phyloP scores from a whole-genome alignment of 179 eudicot genomes.

The Corrigiola litoralis region DNA sequence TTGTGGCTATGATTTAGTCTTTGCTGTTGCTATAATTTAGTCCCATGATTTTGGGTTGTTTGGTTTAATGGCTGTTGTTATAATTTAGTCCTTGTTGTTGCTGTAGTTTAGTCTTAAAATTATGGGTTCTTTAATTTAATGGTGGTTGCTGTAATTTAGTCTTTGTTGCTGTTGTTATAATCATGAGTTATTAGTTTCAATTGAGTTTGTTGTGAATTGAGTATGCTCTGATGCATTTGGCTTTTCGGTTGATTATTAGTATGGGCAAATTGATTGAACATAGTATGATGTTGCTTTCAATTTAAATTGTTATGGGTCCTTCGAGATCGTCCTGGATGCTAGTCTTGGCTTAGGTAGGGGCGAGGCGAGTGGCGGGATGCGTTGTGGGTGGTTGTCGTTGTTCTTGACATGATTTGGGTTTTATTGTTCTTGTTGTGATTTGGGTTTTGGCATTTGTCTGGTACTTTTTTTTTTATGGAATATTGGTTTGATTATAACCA shows the following conservation, averaged over 20 bases:
- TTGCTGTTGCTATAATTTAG: background rate
- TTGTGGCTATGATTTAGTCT: background rate
- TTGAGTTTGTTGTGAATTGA: background rate
- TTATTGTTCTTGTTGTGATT: no score
- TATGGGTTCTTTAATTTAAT: background rate
- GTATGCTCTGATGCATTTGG: background rate
- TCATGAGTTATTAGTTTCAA: background rate
- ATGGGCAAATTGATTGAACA: constrained; percentile 8
- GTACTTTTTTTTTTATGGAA: background rate
- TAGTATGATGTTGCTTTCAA: no score
- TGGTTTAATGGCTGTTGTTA: background rate
- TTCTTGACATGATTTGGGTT: background rate
- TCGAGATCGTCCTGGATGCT: no score
- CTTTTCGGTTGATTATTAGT: background rate
- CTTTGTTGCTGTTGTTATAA: constrained; percentile 2
- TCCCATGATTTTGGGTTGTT: background rate
- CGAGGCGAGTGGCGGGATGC: no score
- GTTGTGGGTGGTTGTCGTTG: background rate
- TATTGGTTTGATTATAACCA: background rate
- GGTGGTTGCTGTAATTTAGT: background rate
- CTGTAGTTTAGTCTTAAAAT: background rate
- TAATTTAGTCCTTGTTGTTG: background rate
- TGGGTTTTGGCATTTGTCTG: no score
- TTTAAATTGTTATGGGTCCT: no score
- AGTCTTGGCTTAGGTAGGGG: no score